Evolutionary conservation across 1,284 basidiomycete species (phyloP), one percentile per base, ranked within the genome.

Genomic region (Trametes pubescens): DNA sequence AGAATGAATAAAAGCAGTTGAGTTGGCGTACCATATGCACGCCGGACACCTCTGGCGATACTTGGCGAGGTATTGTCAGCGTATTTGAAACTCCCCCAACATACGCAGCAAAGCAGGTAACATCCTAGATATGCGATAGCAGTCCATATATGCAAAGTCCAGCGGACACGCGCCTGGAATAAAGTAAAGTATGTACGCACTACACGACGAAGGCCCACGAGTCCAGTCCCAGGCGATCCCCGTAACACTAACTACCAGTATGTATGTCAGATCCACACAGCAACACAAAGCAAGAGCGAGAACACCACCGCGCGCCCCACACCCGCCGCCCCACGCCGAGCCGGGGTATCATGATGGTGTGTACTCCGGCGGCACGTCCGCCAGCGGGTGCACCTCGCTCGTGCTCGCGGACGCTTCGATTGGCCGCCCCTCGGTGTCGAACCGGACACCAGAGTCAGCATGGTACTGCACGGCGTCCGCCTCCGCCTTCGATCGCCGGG

Each of bases 361-460:
- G 52, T 72, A 72, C 64, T 68, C 62, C 6, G 70, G 71, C 9
- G 71, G 71, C 2, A 69, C 66, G 22, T 72, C 71, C 22, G 64
- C 59, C 18, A 66, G 58, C n/a, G 57, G 51, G 10, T 29, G 48
- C 32, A 43, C 40, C n/a, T 66, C 57, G 49, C 55, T 29, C 48
- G 61, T 24, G 8, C 55, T 29, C 51, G 61, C 24, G 4, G 65
- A 52, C 26, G 60, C 21, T 21, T 44, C 32, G 35, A 66, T 38
- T 26, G 66, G 65, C 51, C 63, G 64, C n/a, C 69, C 68, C 22
- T 59, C 43, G 24, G 40, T 46, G 35, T 67, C 68, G 58, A 73
- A 73, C 16, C 72, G 69, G 52, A 64, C 65, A n/a, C 72, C 72
- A 47, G 72, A 73, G 58, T 73, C 72, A 10, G 62, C 53, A 40